Percentiles rank a stretch among this genome's conserved stretches.
Evolutionary conservation across 495 filamentous ascomycete species (phyloP).

Genomic region (Melanomma pulvis-pyrius): DNA sequence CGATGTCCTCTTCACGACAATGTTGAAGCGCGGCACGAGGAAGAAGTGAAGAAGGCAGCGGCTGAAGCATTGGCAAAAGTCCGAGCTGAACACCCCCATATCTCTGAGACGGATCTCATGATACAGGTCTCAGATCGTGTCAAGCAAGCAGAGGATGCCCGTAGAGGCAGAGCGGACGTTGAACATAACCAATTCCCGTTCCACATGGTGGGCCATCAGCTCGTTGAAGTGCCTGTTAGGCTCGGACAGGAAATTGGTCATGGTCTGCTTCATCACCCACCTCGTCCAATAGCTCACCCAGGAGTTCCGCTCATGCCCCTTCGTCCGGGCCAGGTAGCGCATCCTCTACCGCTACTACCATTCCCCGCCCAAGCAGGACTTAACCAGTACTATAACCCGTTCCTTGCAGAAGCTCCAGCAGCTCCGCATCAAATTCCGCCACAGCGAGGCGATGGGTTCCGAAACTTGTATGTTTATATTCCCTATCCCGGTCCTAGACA

Average conservation of each 20-base stretch:
- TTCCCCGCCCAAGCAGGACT: not conserved
- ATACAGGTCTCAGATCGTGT: conserved; percentile 63
- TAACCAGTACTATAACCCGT: not conserved
- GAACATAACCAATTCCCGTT: conserved; percentile 7
- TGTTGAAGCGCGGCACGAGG: conserved; percentile 60
- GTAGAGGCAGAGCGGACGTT: conserved; percentile 4
- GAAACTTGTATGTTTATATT: not conserved
- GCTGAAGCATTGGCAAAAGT: conserved; percentile 60
- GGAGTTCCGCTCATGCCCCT: not conserved
- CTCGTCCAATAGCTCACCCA: not conserved
- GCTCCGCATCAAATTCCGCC: not conserved
- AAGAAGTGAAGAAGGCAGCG: conserved; percentile 69
- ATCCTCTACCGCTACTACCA: not conserved
- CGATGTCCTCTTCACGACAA: conserved; percentile 72
- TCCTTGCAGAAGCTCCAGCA: not conserved
- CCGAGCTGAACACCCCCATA: conserved; percentile 60
- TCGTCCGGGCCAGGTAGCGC: not conserved
- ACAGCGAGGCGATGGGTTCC: not conserved
- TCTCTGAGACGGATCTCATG: conserved; percentile 59
- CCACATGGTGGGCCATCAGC: conserved; percentile 9
- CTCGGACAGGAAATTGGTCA: not conserved
- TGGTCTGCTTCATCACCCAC: no score
- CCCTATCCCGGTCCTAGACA: not conserved
- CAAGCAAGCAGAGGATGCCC: conserved; percentile 43
- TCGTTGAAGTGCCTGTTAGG: not conserved